Conservation (phyloP, 129 eudicot genomes). For the Helichrysum umbraculigerum region DNA sequence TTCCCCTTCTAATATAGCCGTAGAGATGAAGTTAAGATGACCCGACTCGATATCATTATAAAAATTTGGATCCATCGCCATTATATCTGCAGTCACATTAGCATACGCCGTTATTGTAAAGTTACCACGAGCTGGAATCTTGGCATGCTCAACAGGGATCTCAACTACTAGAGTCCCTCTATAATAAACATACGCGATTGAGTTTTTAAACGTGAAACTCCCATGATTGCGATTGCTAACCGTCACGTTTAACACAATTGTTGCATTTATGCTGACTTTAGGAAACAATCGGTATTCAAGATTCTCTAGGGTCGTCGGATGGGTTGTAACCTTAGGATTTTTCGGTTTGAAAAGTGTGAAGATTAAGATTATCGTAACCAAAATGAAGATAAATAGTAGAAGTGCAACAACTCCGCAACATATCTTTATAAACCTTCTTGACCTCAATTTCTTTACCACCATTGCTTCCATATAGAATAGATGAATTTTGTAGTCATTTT, state of each 20-base stretch:
- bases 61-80: slow-evolving; percentile 26
- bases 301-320: slow-evolving; percentile 28
- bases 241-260: slow-evolving; percentile 30
- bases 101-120: slow-evolving; percentile 25
- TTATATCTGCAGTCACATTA: slow-evolving; percentile 25
- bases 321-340: slow-evolving; percentile 32
- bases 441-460: slow-evolving; percentile 26
- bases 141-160: slow-evolving; percentile 30
- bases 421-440: slow-evolving; percentile 21
- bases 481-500: background rate
- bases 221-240: slow-evolving; percentile 26
- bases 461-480: background rate
- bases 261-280: slow-evolving; percentile 31
- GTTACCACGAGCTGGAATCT: slow-evolving; percentile 27
- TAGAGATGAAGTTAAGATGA: slow-evolving; percentile 24
- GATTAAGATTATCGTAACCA: background rate
- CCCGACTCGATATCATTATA: slow-evolving; percentile 24
- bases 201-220: slow-evolving; percentile 26
- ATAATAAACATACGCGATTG: slow-evolving; percentile 25
- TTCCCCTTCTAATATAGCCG: slow-evolving; percentile 22
- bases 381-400: slow-evolving; percentile 15
- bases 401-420: slow-evolving; percentile 21
- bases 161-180: slow-evolving; percentile 26
- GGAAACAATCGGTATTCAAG: slow-evolving; percentile 8
- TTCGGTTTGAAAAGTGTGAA: slow-evolving; percentile 7